Percentiles rank a stretch among this genome's conserved stretches.
phyloP scores from a whole-genome alignment of 2,329 filamentous ascomycete species.

The Rhynchosporium secalis region DNA sequence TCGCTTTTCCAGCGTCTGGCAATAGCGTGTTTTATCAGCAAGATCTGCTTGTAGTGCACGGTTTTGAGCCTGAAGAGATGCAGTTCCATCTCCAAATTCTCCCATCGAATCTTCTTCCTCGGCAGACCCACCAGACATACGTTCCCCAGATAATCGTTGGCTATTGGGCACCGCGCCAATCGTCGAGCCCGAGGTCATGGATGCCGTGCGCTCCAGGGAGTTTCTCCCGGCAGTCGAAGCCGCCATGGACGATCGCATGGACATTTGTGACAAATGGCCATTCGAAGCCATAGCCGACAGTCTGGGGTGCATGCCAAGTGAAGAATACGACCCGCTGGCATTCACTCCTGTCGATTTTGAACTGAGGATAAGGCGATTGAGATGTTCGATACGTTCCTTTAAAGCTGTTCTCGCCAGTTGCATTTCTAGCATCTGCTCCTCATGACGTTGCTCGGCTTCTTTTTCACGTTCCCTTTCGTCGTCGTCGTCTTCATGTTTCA shows the following conservation, averaged over 20 bases:
- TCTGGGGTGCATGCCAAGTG: constrained; percentile 63
- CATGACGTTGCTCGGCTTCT: constrained; percentile 82
- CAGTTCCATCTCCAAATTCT: constrained; percentile 83
- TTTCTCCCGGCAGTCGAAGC: constrained; percentile 53
- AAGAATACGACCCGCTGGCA: constrained; percentile 68
- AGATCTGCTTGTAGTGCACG: constrained; percentile 92
- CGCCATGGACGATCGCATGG: constrained; percentile 68
- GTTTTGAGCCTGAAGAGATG: constrained; percentile 81
- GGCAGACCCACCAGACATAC: constrained; percentile 36
- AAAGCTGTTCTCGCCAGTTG: constrained; percentile 92
- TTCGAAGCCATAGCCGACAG: constrained; percentile 48
- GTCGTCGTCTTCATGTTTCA: constrained; percentile 63
- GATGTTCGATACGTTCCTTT: constrained; percentile 95
- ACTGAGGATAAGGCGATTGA: constrained; percentile 91
- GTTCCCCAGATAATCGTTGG: constrained; percentile 32
- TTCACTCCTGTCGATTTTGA: constrained; percentile 97
- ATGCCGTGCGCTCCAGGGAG: constrained; percentile 61
- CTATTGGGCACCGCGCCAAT: constrained; percentile 33
- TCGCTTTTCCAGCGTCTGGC: constrained; percentile 87
- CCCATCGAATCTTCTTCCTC: constrained; percentile 71
- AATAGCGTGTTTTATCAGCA: constrained; percentile 95
- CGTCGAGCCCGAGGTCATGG: constrained; percentile 57
- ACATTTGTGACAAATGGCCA: constrained; percentile 52
- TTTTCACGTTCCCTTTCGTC: constrained; percentile 73
- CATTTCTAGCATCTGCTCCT: constrained; percentile 98